A percentile compares a stretch with the other conserved stretches of the same genome.
phyloP scores from a whole-genome alignment of 176 grass and related monocot genomes.

The Lolium rigidum region DNA sequence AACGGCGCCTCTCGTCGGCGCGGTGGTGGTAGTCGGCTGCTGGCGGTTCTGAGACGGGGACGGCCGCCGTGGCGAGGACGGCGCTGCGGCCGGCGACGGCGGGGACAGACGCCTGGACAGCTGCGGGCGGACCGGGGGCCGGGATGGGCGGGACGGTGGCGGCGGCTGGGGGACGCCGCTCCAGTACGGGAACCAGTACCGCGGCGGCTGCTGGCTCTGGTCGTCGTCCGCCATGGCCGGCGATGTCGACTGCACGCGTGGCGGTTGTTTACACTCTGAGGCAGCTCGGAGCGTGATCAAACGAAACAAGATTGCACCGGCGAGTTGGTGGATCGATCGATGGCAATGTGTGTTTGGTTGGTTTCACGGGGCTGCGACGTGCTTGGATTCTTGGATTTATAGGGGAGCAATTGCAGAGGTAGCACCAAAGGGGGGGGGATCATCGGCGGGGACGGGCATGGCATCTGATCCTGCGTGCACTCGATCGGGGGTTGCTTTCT shows the following conservation, averaged over 20 bases:
- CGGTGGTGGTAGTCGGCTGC: not conserved
- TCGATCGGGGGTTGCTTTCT: not conserved
- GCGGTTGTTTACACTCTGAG: not conserved
- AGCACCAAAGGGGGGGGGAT: not conserved
- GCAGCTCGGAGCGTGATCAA: not conserved
- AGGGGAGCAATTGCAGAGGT: not conserved
- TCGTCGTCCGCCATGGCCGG: slow-evolving; percentile 46
- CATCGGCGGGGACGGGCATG: not conserved
- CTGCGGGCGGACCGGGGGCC: slow-evolving; percentile 10
- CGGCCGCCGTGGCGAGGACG: slow-evolving; percentile 42
- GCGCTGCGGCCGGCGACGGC: slow-evolving; percentile 6
- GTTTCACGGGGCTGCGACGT: not conserved
- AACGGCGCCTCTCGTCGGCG: not conserved
- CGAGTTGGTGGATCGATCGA: not conserved
- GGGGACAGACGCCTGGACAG: slow-evolving; percentile 23
- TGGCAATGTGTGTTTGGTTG: not conserved
- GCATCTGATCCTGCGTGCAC: slow-evolving; percentile 22
- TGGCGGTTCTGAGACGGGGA: slow-evolving; percentile 16
- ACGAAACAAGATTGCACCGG: not conserved
- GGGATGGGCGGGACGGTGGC: not conserved
- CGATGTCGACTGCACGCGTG: not conserved
- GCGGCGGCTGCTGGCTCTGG: slow-evolving; percentile 33
- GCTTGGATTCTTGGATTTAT: not conserved
- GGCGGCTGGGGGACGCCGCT: not conserved
- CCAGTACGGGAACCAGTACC: slow-evolving; percentile 53